Conservation (phyloP, 139 green algal genomes). For the Picochlorum sp. region DNA sequence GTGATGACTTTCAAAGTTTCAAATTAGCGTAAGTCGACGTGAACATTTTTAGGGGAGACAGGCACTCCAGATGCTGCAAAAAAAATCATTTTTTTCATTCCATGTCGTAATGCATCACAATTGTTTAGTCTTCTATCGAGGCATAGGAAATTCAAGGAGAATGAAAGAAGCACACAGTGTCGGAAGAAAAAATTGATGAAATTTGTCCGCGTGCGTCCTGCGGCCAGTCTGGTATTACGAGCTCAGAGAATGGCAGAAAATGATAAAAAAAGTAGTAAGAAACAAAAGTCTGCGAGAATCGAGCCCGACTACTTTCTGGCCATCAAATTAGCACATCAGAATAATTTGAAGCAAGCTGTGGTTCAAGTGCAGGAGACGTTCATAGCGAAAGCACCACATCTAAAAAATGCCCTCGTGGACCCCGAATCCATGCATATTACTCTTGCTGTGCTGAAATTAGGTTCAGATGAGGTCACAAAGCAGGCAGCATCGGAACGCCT, state of each 20-base stretch:
- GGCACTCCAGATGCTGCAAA: too few species aligned
- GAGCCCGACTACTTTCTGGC: neutral
- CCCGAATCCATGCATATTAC: conserved; percentile 1
- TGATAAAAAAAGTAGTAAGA: neutral
- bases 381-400: neutral
- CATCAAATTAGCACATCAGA: neutral
- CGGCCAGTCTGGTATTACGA: neutral
- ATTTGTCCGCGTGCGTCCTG: too few species aligned
- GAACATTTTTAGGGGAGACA: too few species aligned
- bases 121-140: too few species aligned
- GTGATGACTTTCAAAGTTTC: too few species aligned
- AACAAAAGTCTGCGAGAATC: neutral
- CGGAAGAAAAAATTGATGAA: too few species aligned
- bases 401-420: neutral
- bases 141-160: too few species aligned
- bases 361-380: neutral
- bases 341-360: neutral
- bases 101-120: too few species aligned
- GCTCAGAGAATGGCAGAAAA: neutral
- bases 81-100: too few species aligned
- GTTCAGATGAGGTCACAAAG: neutral
- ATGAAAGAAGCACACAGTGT: too few species aligned
- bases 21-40: too few species aligned
- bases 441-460: neutral
- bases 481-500: neutral